Percentiles rank a stretch among this genome's conserved stretches.
phyloP scores from a whole-genome alignment of 352 stramenopile genomes.

The Blastocystis sp. region DNA sequence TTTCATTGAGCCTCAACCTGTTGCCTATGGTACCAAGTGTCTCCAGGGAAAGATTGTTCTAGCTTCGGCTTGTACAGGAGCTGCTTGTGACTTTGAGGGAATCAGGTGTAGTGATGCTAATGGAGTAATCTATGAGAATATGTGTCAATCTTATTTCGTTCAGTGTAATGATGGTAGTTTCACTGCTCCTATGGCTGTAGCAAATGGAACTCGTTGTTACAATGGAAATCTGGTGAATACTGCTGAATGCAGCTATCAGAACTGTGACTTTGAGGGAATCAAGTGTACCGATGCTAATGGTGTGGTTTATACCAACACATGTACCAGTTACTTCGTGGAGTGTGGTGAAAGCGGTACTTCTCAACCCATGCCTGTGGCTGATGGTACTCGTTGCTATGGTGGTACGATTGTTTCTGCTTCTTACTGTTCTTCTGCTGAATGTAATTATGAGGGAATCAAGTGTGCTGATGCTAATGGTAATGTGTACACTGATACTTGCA shows the following conservation, averaged over 20 bases:
- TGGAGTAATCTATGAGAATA: conserved; percentile 30
- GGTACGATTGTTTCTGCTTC: conserved; percentile 24
- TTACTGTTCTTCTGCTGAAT: conserved; percentile 29
- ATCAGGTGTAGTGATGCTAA: conserved; percentile 43
- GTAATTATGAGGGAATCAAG: conserved; percentile 41
- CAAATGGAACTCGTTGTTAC: conserved; percentile 50
- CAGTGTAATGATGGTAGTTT: conserved; percentile 31
- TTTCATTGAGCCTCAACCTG: not conserved
- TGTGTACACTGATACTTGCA: conserved; percentile 28
- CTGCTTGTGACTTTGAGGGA: conserved; percentile 25
- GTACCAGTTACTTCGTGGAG: conserved; percentile 54
- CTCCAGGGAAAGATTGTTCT: conserved; percentile 31
- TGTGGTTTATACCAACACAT: not conserved
- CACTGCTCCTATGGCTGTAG: conserved; percentile 21
- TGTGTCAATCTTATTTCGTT: conserved; percentile 40
- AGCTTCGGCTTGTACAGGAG: not conserved
- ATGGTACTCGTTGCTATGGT: conserved; percentile 47
- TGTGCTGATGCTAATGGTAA: conserved; percentile 47
- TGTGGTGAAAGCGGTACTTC: not conserved
- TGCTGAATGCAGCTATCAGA: not conserved
- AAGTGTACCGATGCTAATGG: conserved; percentile 55
- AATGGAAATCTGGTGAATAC: conserved; percentile 17
- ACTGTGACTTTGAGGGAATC: conserved; percentile 51
- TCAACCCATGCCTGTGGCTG: conserved; percentile 52
- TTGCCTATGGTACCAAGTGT: conserved; percentile 58